These are phyloP conservation scores for Ustanciosporium gigantosporum DNA, from an alignment of 1,284 basidiomycete species.

Conservation along the genomic window DNA sequence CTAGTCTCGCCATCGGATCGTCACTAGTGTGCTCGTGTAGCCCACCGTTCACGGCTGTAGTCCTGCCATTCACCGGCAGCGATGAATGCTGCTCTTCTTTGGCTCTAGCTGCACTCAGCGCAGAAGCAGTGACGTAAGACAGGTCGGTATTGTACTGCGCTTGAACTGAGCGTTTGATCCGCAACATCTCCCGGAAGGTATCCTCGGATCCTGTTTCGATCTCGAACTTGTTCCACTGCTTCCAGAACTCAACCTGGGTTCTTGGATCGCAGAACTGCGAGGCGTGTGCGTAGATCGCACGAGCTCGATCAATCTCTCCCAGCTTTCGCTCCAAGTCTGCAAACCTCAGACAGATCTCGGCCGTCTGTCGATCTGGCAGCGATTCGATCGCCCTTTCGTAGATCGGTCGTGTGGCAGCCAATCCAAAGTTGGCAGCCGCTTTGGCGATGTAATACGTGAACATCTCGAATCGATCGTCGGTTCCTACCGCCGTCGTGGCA, in stretches of 20 bases:
- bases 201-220: conserved; percentile 96
- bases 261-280: conserved; percentile 98
- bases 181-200: conserved; percentile 96
- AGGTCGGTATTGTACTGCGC: conserved; percentile 97
- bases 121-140: conserved; percentile 61
- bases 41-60: conserved; percentile 17
- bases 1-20: conserved; percentile 67
- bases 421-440: conserved; percentile 86
- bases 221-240: conserved; percentile 95
- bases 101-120: conserved; percentile 21
- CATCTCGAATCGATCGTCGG: conserved; percentile 95
- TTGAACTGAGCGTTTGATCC: conserved; percentile 96
- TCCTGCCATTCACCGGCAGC: neutral
- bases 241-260: conserved; percentile 83
- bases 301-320: conserved; percentile 95
- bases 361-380: conserved; percentile 88
- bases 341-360: conserved; percentile 96
- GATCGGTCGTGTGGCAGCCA: conserved; percentile 93
- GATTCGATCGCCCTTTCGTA: conserved; percentile 95
- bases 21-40: conserved; percentile 62
- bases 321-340: conserved; percentile 94
- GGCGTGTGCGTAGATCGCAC: conserved; percentile 94
- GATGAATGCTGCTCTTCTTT: conserved; percentile 5
- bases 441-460: conserved; percentile 97
- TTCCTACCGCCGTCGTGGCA: conserved; percentile 80